phyloP scores from a whole-genome alignment of 2,329 filamentous ascomycete genomes.

The Venturia oleaginea region DNA sequence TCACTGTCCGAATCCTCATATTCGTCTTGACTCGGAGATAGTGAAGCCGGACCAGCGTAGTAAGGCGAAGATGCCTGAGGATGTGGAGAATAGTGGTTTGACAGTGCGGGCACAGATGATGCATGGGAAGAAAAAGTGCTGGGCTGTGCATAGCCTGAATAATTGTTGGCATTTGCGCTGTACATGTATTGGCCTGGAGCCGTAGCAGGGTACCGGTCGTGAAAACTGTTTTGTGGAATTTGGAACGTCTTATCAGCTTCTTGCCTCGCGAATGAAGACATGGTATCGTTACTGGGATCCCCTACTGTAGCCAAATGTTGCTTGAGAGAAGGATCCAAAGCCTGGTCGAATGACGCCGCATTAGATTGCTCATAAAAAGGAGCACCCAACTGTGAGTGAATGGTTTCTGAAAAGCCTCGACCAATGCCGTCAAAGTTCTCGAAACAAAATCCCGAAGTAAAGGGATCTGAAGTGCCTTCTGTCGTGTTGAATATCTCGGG shows the following conservation, averaged over 20 bases:
- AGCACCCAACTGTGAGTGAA: background rate
- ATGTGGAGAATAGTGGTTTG: background rate
- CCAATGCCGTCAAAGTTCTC: background rate
- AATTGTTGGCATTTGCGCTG: background rate
- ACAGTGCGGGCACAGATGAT: background rate
- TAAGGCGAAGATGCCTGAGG: background rate
- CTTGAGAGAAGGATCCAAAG: background rate
- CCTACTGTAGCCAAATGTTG: background rate
- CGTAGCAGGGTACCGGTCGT: no score
- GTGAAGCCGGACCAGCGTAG: background rate
- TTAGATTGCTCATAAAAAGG: background rate
- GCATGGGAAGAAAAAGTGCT: no score
- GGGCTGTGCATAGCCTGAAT: background rate
- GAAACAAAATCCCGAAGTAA: background rate
- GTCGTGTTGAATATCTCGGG: background rate
- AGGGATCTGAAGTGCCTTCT: background rate
- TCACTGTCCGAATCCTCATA: background rate
- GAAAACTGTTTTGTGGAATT: background rate
- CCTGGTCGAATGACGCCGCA: background rate
- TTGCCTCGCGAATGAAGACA: background rate
- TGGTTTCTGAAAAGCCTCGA: background rate
- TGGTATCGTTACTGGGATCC: background rate
- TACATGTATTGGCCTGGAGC: background rate
- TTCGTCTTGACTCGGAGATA: background rate
- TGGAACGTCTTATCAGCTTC: background rate